Evolutionary conservation across 208 protist species (phyloP), one percentile per base, ranked within the genome.

Genomic region (Naegleria fowleri): DNA sequence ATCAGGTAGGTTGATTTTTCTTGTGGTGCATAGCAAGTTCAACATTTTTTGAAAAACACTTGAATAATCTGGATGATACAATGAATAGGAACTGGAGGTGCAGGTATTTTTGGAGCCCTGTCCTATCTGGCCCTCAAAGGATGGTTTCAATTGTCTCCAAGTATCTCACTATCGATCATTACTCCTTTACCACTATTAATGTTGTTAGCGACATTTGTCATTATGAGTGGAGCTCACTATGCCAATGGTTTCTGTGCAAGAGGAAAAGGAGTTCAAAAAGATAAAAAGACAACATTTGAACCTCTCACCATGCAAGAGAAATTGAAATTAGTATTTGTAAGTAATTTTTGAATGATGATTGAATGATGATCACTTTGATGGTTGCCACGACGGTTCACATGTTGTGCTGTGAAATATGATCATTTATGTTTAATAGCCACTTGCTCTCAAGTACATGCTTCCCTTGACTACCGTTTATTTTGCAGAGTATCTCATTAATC

Each of bases 391-490:
- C n/a, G n/a, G n/a, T n/a, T n/a, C n/a, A n/a, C n/a, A n/a, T n/a
- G n/a, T n/a, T n/a, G n/a, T n/a, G n/a, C n/a, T n/a, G n/a, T n/a
- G n/a, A n/a, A n/a, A n/a, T n/a, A n/a, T n/a, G n/a, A n/a, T n/a
- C n/a, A n/a, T n/a, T n/a, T n/a, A n/a, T n/a, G n/a, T n/a, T n/a
- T n/a, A n/a, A n/a, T 67, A 67, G 29, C 67, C 67, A 36, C 16
- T 36, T 79, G 16, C 29, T 36, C n/a, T 79, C 11, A 90, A 90
- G 33, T 90, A 90, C 33, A 79, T 90, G 87, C 11, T 79, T 36
- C 92, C 92, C 29, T 59, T 93, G 75, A 90, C 92, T 5, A 19
- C 92, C 3, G 92, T 93, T 40, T 93, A 93, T 55, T 92, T 51
- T 48, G 58, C 91, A 22, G 91, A 93, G 90, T 93, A 93, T 75